Conservation (phyloP, 2,329 filamentous ascomycete genomes). For the Aspergillus fumigatus region DNA sequence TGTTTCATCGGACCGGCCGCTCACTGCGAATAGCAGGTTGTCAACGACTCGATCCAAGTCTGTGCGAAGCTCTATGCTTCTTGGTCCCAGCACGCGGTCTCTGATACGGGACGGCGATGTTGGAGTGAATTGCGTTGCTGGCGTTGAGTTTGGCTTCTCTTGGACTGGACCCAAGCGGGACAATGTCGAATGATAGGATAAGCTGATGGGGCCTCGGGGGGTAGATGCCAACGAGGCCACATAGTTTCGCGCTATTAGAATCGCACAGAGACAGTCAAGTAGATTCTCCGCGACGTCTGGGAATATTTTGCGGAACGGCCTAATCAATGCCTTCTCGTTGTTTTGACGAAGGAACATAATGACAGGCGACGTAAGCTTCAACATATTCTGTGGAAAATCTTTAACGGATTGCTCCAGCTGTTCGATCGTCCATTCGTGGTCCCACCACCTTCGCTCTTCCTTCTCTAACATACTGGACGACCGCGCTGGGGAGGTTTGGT, state of each 20-base stretch:
- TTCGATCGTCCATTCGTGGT: slow-evolving; percentile 38
- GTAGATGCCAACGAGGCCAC: slow-evolving; percentile 27
- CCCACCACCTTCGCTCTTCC: slow-evolving; percentile 30
- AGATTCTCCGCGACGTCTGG: slow-evolving; percentile 29
- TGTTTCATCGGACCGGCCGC: slow-evolving; percentile 31
- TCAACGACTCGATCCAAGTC: slow-evolving; percentile 34
- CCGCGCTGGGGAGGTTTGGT: slow-evolving; percentile 12
- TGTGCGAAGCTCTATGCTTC: slow-evolving; percentile 26
- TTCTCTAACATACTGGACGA: slow-evolving; percentile 24
- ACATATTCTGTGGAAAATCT: slow-evolving; percentile 31
- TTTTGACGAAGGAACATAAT: slow-evolving; percentile 36
- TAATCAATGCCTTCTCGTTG: slow-evolving; percentile 31
- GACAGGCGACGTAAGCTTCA: slow-evolving; percentile 36
- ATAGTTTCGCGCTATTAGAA: slow-evolving; percentile 36
- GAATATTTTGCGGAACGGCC: slow-evolving; percentile 35
- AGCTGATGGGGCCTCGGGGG: slow-evolving; percentile 19
- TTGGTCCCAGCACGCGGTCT: slow-evolving; percentile 26
- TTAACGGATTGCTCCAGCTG: slow-evolving; percentile 36
- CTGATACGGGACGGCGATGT: slow-evolving; percentile 23
- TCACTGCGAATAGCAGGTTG: slow-evolving; percentile 32
- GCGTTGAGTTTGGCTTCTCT: slow-evolving; percentile 29
- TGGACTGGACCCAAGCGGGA: slow-evolving; percentile 28
- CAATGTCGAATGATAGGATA: slow-evolving; percentile 16
- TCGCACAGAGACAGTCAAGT: slow-evolving; percentile 34
- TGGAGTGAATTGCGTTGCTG: slow-evolving; percentile 28